phyloP scores from a whole-genome alignment of 257 asterid genomes.

The Mentha longifolia region DNA sequence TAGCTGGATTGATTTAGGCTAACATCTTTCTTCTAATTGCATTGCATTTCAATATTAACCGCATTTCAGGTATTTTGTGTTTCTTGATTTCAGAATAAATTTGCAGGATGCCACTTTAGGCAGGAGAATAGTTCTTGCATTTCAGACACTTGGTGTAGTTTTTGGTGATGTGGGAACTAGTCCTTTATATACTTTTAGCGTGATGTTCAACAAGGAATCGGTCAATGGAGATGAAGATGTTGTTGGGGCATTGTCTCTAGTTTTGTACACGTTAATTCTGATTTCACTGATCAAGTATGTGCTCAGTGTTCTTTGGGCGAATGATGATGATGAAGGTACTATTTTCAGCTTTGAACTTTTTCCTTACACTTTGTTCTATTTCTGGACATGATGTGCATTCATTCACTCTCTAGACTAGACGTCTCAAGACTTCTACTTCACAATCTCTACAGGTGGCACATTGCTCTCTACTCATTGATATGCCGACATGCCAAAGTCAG shows the following conservation, averaged over 20 bases:
- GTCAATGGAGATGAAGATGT: constrained; percentile 83
- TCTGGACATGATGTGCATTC: constrained; percentile 2
- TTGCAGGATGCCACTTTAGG: constrained; percentile 77
- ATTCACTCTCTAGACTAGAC: constrained; percentile 24
- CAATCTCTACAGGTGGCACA: constrained; percentile 87
- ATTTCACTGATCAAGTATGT: constrained; percentile 88
- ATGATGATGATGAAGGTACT: constrained; percentile 99
- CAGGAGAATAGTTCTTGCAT: constrained; percentile 72
- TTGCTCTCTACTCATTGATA: constrained; percentile 96
- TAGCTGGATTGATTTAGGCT: constrained; percentile 18
- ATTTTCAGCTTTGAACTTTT: constrained; percentile 30
- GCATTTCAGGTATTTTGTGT: constrained; percentile 20
- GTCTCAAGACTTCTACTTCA: constrained; percentile 32
- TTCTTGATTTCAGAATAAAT: constrained; percentile 40
- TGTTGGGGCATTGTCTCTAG: constrained; percentile 91
- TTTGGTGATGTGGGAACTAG: constrained; percentile 99
- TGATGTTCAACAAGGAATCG: constrained; percentile 99
- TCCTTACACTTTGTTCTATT: background rate
- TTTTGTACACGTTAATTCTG: constrained; percentile 86
- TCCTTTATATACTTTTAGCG: constrained; percentile 95
- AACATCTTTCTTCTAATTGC: background rate
- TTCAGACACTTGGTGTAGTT: constrained; percentile 93
- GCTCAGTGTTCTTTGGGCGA: constrained; percentile 95
- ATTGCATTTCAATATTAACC: background rate
- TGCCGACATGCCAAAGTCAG: constrained; percentile 98